Percentiles rank a stretch among this genome's conserved stretches.
These are phyloP conservation scores for Vicia villosa DNA, from an alignment of 306 rosid species.

Conservation along the genomic window DNA sequence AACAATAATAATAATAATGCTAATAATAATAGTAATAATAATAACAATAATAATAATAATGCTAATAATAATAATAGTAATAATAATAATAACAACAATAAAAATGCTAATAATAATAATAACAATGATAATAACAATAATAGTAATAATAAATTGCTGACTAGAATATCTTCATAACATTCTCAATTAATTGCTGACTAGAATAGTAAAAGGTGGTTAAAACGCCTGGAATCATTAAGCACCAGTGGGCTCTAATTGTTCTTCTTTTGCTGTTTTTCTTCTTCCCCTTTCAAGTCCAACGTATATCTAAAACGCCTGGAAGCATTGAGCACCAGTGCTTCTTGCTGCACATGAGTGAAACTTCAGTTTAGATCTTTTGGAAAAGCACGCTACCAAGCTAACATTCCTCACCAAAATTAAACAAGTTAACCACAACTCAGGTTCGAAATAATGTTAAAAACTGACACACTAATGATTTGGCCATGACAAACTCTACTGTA, in stretches of 20 bases:
- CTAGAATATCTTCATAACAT: too few species aligned
- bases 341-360: conserved; percentile 71
- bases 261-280: conserved; percentile 70
- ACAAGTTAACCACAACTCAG: conserved; percentile 8
- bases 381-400: conserved; percentile 25
- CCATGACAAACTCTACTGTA: conserved; percentile 1
- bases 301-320: conserved; percentile 94
- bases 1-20: too few species aligned
- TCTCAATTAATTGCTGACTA: too few species aligned
- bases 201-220: too few species aligned
- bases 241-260: conserved; percentile 94
- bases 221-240: too few species aligned
- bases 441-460: conserved; percentile 9
- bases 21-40: too few species aligned
- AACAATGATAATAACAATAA: too few species aligned
- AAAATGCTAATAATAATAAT: too few species aligned
- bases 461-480: conserved; percentile 1
- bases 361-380: conserved; percentile 38
- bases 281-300: conserved; percentile 78
- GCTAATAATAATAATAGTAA: too few species aligned
- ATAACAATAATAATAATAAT: too few species aligned
- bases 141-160: too few species aligned
- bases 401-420: conserved; percentile 15
- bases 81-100: too few species aligned
- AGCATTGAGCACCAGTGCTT: conserved; percentile 95